Percentiles rank a stretch among this genome's conserved stretches.
phyloP scores from a whole-genome alignment of 202 grass and related monocot genomes.

The Carex sylvatica region DNA sequence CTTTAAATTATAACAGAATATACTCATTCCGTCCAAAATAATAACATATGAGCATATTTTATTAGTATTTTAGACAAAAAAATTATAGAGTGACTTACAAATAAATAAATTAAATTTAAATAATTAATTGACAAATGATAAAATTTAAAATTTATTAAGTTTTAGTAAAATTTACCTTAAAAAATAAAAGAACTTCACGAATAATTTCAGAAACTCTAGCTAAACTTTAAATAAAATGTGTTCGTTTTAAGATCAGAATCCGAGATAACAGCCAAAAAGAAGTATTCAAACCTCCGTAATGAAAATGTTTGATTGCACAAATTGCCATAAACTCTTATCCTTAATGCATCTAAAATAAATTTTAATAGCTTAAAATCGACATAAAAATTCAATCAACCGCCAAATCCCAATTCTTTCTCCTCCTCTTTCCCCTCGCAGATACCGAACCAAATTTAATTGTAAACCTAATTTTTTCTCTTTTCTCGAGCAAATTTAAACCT shows the following conservation, averaged over 20 bases:
- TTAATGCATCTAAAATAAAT: background rate
- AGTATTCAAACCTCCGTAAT: background rate
- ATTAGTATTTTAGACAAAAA: too few relatives aligned
- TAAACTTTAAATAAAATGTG: too few relatives aligned
- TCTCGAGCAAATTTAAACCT: slow-evolving; percentile 28
- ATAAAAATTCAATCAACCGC: slow-evolving; percentile 10
- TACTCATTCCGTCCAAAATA: too few relatives aligned
- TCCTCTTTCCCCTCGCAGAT: slow-evolving; percentile 3
- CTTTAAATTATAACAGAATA: too few relatives aligned
- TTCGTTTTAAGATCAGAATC: background rate
- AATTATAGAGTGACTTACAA: too few relatives aligned
- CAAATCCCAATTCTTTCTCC: background rate
- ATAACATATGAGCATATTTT: too few relatives aligned
- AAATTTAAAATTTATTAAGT: too few relatives aligned
- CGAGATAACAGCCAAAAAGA: background rate
- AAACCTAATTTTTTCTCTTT: slow-evolving; percentile 51
- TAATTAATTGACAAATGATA: too few relatives aligned
- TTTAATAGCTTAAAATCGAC: background rate
- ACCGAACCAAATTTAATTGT: background rate
- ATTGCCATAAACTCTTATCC: background rate
- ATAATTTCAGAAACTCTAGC: too few relatives aligned
- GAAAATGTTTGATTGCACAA: background rate
- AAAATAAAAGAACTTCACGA: too few relatives aligned
- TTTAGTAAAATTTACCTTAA: too few relatives aligned
- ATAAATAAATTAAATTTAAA: too few relatives aligned